phyloP scores from a whole-genome alignment of 1,139 yeast species.

The Yamadazyma buinensis region DNA sequence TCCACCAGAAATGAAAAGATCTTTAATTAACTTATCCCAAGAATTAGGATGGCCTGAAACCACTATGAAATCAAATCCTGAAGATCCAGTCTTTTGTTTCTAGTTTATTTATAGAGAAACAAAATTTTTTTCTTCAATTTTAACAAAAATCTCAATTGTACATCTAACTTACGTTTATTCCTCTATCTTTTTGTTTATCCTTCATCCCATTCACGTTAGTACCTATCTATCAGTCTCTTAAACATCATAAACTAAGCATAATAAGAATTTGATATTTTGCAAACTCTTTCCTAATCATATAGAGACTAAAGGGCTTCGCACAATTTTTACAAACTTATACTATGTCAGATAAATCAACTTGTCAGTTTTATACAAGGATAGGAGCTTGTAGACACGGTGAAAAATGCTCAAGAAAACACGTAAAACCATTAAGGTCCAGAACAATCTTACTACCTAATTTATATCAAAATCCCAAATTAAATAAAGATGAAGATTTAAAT shows the following conservation, averaged over 20 bases:
- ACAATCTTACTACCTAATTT: conserved; percentile 68
- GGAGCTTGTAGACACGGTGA: conserved; percentile 97
- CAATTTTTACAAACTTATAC: no score
- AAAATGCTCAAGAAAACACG: conserved; percentile 76
- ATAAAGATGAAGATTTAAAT: conserved; percentile 30
- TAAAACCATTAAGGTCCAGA: conserved; percentile 62
- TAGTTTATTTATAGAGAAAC: conserved; percentile 25
- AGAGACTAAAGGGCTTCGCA: no score
- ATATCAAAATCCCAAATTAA: conserved; percentile 60
- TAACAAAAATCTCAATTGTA: not conserved
- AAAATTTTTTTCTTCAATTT: no score
- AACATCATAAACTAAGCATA: no score
- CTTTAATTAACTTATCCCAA: conserved; percentile 44
- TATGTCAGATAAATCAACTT: conserved; percentile 20
- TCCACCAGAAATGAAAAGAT: conserved; percentile 66
- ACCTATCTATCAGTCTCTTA: no score
- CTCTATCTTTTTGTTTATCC: no score
- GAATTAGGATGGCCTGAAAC: conserved; percentile 60
- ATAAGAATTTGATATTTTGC: no score
- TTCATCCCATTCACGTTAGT: no score
- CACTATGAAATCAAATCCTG: conserved; percentile 45
- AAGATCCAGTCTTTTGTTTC: conserved; percentile 71
- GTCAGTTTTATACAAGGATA: conserved; percentile 69
- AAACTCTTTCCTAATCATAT: no score
- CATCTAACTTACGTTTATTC: not conserved